Percentiles rank a stretch among this genome's conserved stretches.
phyloP scores from a whole-genome alignment of 2,329 filamentous ascomycete species.

The Aspergillus pseudonomiae region DNA sequence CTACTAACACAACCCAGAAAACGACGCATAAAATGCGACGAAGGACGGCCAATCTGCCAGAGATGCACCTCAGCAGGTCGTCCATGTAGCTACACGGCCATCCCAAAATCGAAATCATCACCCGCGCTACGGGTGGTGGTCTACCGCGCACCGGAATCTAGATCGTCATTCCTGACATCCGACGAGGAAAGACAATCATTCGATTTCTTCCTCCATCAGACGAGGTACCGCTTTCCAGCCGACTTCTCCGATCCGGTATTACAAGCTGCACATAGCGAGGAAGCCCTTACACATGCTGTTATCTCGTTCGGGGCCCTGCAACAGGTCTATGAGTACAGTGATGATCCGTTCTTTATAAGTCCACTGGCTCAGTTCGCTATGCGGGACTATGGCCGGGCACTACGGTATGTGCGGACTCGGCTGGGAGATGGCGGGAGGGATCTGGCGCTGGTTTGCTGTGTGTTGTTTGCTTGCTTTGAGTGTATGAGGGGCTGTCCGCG shows the following conservation, averaged over 20 bases:
- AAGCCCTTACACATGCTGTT: not conserved
- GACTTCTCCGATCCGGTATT: not conserved
- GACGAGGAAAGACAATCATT: not conserved
- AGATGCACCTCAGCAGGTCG: not conserved
- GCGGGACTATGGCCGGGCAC: not conserved
- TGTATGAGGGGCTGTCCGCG: slow-evolving; percentile 2
- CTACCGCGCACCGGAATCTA: not conserved
- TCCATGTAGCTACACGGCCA: not conserved
- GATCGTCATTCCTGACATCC: not conserved
- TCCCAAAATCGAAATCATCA: not conserved
- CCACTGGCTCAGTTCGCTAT: not conserved
- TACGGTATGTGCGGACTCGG: not conserved
- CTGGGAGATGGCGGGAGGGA: not conserved
- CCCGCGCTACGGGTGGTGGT: not conserved
- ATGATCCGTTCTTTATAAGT: not conserved
- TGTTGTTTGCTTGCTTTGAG: slow-evolving; percentile 8
- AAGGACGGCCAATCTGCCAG: not conserved
- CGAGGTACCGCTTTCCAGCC: not conserved
- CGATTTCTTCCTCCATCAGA: not conserved
- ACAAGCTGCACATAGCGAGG: not conserved
- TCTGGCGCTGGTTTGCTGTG: not conserved
- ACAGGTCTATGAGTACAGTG: not conserved
- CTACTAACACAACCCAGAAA: not conserved
- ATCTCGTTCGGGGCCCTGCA: not conserved
- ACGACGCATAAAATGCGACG: not conserved